Evolutionary conservation across 257 asterid genomes (phyloP).

Genomic region (Sherardia arvensis): DNA sequence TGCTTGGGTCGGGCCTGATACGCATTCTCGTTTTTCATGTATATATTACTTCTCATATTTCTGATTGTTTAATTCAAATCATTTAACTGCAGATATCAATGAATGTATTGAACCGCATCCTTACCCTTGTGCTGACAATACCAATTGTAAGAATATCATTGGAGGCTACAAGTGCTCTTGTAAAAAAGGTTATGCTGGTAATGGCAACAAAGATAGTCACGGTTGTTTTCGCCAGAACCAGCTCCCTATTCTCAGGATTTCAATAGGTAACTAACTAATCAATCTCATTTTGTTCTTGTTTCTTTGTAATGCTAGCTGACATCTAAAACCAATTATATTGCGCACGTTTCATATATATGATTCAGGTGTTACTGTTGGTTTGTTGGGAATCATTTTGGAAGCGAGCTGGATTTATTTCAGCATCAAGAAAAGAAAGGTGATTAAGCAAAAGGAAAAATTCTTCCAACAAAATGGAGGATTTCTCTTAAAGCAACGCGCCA

Average conservation of each 20-base stretch:
- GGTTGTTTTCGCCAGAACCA: slow-evolving; percentile 32
- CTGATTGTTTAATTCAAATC: too few species aligned
- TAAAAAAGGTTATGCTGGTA: slow-evolving; percentile 34
- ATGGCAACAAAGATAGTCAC: slow-evolving; percentile 27
- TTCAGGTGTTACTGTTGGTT: slow-evolving; percentile 19
- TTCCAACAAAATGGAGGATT: slow-evolving; percentile 50
- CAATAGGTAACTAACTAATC: slow-evolving; percentile 26
- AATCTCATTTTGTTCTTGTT: not conserved
- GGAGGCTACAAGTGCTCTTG: slow-evolving; percentile 41
- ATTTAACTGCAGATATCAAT: slow-evolving; percentile 27
- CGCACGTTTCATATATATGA: not conserved
- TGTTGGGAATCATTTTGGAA: slow-evolving; percentile 17
- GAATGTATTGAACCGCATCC: slow-evolving; percentile 24
- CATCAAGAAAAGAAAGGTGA: slow-evolving; percentile 16
- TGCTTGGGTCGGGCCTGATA: too few species aligned
- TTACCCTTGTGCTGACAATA: slow-evolving; percentile 30
- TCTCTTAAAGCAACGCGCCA: slow-evolving; percentile 29
- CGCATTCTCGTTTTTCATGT: too few species aligned
- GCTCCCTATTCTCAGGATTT: slow-evolving; percentile 33
- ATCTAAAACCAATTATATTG: too few species aligned
- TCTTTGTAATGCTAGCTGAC: not conserved
- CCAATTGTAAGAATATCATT: slow-evolving; percentile 21
- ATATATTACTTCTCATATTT: too few species aligned
- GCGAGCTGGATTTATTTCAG: slow-evolving; percentile 21
- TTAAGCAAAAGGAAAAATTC: slow-evolving; percentile 28